phyloP scores from a whole-genome alignment of 371 early-diverging fungal genomes.

The Mucor ambiguus region DNA sequence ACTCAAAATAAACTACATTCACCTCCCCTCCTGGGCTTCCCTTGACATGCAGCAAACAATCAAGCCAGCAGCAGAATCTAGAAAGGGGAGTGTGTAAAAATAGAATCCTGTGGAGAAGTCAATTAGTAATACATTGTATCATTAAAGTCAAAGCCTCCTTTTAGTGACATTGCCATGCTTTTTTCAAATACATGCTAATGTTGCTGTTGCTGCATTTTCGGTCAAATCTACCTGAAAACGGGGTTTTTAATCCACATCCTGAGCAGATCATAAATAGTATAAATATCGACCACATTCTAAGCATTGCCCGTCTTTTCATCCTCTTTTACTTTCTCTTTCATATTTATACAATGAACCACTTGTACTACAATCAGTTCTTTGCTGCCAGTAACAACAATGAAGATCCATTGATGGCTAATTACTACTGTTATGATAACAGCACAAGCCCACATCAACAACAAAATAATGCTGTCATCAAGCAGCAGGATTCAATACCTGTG shows the following conservation, averaged over 20 bases:
- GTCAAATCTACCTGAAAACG: conserved; percentile 3
- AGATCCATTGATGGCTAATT: background rate
- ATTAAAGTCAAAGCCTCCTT: conserved; percentile 13
- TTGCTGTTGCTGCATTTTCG: background rate
- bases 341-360: background rate
- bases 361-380: background rate
- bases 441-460: conserved; percentile 2
- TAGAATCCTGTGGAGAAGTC: background rate
- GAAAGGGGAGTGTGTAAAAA: conserved; percentile 1
- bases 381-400: background rate
- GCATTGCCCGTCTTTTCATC: background rate
- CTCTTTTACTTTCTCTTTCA: background rate
- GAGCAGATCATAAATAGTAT: background rate
- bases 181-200: background rate
- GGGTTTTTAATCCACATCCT: background rate
- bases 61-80: background rate
- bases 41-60: conserved; percentile 1
- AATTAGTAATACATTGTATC: conserved; percentile 12
- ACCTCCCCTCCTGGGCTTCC: background rate
- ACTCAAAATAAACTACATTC: conserved; percentile 1
- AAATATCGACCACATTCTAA: background rate
- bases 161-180: conserved; percentile 3
- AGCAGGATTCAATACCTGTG: background rate
- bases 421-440: background rate
- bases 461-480: background rate